These are phyloP conservation scores for Penicillium maclennaniae DNA, from an alignment of 495 filamentous ascomycete genomes.

Conservation along the genomic window DNA sequence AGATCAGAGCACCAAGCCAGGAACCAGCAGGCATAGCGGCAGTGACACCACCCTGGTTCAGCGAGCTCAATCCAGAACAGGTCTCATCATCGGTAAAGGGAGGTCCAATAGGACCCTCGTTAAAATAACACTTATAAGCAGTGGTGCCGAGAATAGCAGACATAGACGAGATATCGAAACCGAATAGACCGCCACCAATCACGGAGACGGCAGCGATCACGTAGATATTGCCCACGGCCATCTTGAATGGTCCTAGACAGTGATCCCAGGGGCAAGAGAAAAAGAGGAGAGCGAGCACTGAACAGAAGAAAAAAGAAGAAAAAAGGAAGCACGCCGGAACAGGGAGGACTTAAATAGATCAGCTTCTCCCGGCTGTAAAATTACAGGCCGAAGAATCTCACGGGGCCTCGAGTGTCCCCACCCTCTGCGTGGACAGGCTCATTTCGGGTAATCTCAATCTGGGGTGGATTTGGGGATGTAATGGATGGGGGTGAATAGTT, in stretches of 20 bases:
- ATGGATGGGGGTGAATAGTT: slow-evolving; percentile 3
- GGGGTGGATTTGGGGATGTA: background rate
- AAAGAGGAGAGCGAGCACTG: background rate
- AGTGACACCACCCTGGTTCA: slow-evolving; percentile 58
- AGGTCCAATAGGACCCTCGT: slow-evolving; percentile 39
- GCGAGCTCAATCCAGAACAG: slow-evolving; percentile 47
- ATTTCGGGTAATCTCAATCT: slow-evolving; percentile 13
- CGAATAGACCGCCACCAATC: slow-evolving; percentile 76
- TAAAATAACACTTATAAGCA: slow-evolving; percentile 63
- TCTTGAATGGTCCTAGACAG: slow-evolving; percentile 9
- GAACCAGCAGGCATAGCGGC: slow-evolving; percentile 74
- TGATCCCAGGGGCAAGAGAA: slow-evolving; percentile 5
- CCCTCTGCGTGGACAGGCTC: background rate
- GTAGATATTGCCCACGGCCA: slow-evolving; percentile 62
- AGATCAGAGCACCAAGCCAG: slow-evolving; percentile 66
- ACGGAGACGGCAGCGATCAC: slow-evolving; percentile 72
- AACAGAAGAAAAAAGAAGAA: background rate
- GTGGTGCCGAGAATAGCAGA: slow-evolving; percentile 51
- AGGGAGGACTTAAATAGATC: slow-evolving; percentile 10
- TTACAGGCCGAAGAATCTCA: background rate
- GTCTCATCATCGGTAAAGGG: slow-evolving; percentile 27
- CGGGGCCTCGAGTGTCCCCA: background rate
- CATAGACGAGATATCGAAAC: slow-evolving; percentile 81
- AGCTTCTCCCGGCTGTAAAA: background rate
- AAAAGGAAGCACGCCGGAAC: background rate